phyloP scores from a whole-genome alignment of 768 basidiomycete genomes.

The Xanthoconium stramineum region DNA sequence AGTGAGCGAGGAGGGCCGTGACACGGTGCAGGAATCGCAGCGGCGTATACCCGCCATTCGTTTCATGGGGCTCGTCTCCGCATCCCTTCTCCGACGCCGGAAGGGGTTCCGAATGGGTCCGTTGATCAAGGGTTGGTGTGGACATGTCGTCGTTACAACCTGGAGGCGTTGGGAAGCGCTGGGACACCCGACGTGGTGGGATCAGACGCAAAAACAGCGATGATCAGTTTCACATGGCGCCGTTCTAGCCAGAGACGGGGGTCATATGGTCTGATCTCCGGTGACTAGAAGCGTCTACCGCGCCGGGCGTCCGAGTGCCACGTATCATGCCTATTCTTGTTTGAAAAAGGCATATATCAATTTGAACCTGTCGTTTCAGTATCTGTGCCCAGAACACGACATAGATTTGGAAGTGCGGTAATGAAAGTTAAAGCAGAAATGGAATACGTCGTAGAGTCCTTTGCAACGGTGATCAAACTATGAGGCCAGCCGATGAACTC shows the following conservation, averaged over 20 bases:
- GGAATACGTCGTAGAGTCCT: no score
- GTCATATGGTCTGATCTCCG: neutral
- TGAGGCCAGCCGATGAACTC: no score
- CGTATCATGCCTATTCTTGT: no score
- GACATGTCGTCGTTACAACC: conserved; percentile 3
- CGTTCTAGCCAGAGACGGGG: no score
- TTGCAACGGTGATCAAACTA: no score
- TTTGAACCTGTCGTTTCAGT: no score
- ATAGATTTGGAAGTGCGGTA: no score
- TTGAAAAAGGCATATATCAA: no score
- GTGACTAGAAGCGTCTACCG: no score
- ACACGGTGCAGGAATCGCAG: conserved; percentile 18
- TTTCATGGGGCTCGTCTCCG: neutral
- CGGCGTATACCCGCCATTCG: neutral
- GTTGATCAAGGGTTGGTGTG: neutral
- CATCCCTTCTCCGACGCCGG: conserved; percentile 1
- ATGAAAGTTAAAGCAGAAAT: no score
- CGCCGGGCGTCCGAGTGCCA: no score
- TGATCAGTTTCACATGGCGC: neutral
- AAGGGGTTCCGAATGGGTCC: neutral
- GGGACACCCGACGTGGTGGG: neutral
- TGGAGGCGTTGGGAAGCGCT: neutral
- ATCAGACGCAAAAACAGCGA: neutral
- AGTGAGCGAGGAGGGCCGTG: conserved; percentile 30
- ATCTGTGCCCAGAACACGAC: no score